phyloP scores from a whole-genome alignment of 2,329 filamentous ascomycete genomes.

The Ascochyta viciae-villosae region DNA sequence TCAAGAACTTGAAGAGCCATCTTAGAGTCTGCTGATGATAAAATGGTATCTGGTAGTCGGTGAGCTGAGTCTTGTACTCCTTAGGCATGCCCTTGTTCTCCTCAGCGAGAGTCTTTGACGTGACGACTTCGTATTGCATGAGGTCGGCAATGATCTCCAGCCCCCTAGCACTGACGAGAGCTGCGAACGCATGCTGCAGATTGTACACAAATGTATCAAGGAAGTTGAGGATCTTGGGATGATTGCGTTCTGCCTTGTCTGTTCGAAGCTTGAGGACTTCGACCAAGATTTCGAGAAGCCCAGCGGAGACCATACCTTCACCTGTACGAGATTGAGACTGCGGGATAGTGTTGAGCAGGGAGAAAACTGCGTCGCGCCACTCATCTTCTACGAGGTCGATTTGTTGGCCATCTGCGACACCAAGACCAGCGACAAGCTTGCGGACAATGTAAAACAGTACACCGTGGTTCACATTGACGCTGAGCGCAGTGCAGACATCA shows the following conservation, averaged over 20 bases:
- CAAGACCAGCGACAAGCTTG: constrained; percentile 86
- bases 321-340: constrained; percentile 74
- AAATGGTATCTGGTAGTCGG: constrained; percentile 93
- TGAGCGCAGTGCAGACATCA: constrained; percentile 89
- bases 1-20: constrained; percentile 93
- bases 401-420: constrained; percentile 55
- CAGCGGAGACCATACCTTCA: constrained; percentile 84
- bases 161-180: constrained; percentile 81
- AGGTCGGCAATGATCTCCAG: constrained; percentile 91
- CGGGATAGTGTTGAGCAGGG: constrained; percentile 82
- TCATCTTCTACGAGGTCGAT: constrained; percentile 76
- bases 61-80: constrained; percentile 77
- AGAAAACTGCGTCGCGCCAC: constrained; percentile 90
- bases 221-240: constrained; percentile 84
- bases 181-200: constrained; percentile 82
- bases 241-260: constrained; percentile 79
- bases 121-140: constrained; percentile 77
- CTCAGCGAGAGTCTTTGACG: constrained; percentile 70
- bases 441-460: constrained; percentile 91
- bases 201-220: constrained; percentile 87
- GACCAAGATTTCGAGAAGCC: constrained; percentile 86
- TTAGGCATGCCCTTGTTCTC: constrained; percentile 74
- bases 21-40: constrained; percentile 93
- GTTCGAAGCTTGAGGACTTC: constrained; percentile 88
- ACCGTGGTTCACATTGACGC: constrained; percentile 94